These are phyloP conservation scores for Solanum corneliomulleri DNA, from an alignment of 257 asterid genomes.

Conservation along the genomic window DNA sequence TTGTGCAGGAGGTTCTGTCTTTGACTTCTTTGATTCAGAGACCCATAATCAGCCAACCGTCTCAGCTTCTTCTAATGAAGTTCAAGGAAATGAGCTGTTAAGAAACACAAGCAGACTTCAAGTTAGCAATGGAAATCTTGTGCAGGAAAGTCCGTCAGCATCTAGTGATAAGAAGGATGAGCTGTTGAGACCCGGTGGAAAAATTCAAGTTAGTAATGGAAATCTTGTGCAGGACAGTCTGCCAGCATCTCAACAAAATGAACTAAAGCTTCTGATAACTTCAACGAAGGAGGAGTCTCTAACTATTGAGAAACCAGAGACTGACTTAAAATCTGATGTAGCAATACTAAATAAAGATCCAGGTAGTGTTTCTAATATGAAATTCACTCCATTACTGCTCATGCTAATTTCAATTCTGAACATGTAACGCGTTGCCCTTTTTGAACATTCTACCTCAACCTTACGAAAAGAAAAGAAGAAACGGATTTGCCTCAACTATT, in stretches of 20 bases:
- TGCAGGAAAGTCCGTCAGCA: conserved; percentile 6
- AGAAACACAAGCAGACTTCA: conserved; percentile 15
- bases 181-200: conserved; percentile 8
- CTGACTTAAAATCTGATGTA: conserved; percentile 12
- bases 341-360: conserved; percentile 10
- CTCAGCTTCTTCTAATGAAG: conserved; percentile 13
- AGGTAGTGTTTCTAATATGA: conserved; percentile 21
- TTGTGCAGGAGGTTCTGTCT: conserved; percentile 13
- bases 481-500: neutral
- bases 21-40: conserved; percentile 13
- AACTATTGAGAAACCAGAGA: conserved; percentile 9
- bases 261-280: conserved; percentile 27
- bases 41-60: conserved; percentile 4
- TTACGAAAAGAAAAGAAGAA: neutral
- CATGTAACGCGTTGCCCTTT: neutral
- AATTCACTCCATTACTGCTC: neutral
- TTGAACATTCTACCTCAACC: neutral
- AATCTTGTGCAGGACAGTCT: conserved; percentile 8
- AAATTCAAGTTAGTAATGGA: conserved; percentile 16
- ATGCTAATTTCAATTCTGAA: neutral
- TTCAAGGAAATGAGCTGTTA: neutral
- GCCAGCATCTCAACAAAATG: conserved; percentile 28
- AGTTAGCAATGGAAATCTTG: conserved; percentile 13
- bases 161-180: conserved; percentile 6
- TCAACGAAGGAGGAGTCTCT: conserved; percentile 16